Base-by-base conservation (phyloP, 306 rosid species). In the Oxytropis ochrocephala region DNA sequence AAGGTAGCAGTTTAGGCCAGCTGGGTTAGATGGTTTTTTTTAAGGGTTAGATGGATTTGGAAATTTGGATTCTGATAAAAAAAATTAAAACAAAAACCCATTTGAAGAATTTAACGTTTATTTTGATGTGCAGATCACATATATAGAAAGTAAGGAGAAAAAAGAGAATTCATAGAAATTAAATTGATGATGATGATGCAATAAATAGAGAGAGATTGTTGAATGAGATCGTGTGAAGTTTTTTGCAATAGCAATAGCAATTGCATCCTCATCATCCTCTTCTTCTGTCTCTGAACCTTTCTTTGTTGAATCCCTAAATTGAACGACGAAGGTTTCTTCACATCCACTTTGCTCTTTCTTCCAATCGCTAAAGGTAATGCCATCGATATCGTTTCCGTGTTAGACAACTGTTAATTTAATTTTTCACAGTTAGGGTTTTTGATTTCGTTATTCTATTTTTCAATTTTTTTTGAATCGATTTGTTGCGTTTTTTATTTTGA, bases 371-470 rank as follows among this genome's bases (percentile, higher is more conserved):
- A 72, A 81, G 76, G 88, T 77, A 56, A 76, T 73, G 91, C 79
- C n/a, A 75, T 72, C 55, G 21, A 14, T 47, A 50, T 67, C 67
- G 8, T 81, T 84, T 67, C n/a, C 38, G 41, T 82, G 65, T 77
- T 62, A 50, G 64, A 83, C 77, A 76, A 83, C 64, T 71, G 89
- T 73, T n/a, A 79, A 68, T 52, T 76, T 63, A 79, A 68, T 52
- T 76, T 62, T 73, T 67, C 30, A 8, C 59, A 30, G 67, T 76
- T 83, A 74, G 87, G 86, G 89, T 80, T 86, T 78, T 73, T 69
- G 11, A 41, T 76, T 64, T 71, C 29, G 53, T 63, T 52, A 7
- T 69, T 70, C n/a, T 6, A 16, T 30, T 65, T 81, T 55, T 46
- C 11, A 5, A 2, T 7, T 61, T 11, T 58, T 13, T 51, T 36